These are phyloP conservation scores for Sistotremastrum suecicum DNA, from an alignment of 768 basidiomycete species.

Conservation along the genomic window DNA sequence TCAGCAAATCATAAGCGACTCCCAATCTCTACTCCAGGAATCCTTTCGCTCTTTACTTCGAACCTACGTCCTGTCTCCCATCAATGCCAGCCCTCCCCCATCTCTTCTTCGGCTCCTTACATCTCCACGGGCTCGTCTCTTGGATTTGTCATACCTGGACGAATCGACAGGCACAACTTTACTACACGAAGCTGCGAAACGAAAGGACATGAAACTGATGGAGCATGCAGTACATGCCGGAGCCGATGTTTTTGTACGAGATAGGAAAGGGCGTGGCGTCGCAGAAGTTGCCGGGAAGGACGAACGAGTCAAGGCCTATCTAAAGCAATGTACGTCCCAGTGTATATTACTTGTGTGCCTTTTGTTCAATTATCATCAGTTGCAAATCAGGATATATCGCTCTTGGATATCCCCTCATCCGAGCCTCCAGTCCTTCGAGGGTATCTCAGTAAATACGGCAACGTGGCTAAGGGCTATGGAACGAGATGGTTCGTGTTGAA, in stretches of 20 bases:
- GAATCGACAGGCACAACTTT: constrained; percentile 63
- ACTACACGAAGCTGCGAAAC: constrained; percentile 74
- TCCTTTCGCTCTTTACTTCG: constrained; percentile 61
- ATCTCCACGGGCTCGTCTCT: constrained; percentile 50
- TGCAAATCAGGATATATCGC: constrained; percentile 64
- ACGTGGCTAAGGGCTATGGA: constrained; percentile 81
- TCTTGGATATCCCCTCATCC: constrained; percentile 35
- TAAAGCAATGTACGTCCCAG: constrained; percentile 59
- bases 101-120: constrained; percentile 43
- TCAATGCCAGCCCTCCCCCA: constrained; percentile 13
- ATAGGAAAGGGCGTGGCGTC: constrained; percentile 56
- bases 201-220: constrained; percentile 68
- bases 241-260: constrained; percentile 78
- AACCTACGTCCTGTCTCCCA: constrained; percentile 54
- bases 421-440: constrained; percentile 57
- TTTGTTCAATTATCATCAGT: constrained; percentile 25
- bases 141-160: constrained; percentile 74
- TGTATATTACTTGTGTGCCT: background rate
- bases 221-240: constrained; percentile 78
- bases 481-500: constrained; percentile 89
- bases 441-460: constrained; percentile 84
- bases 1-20: constrained; percentile 55
- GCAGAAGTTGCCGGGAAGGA: constrained; percentile 56
- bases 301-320: constrained; percentile 67
- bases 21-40: constrained; percentile 60